Conservation (phyloP, 306 rosid genomes). For the Lathyrus tuberosus region DNA sequence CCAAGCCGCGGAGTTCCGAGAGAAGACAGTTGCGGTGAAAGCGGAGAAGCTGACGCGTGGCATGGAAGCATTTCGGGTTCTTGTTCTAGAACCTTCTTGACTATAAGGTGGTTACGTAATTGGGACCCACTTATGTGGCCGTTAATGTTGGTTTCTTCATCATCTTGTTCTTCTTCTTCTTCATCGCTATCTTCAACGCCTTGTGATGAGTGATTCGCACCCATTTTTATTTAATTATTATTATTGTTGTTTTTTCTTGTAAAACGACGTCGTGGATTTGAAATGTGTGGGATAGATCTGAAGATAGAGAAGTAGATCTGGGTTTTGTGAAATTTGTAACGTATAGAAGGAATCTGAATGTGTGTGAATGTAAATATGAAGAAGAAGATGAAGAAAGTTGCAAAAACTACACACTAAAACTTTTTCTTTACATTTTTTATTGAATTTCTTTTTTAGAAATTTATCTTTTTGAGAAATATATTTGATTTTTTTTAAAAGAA, state of each 20-base stretch:
- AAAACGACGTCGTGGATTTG: constrained; percentile 35
- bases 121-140: constrained; percentile 39
- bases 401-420: too few relatives aligned
- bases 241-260: background rate
- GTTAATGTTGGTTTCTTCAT: constrained; percentile 44
- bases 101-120: constrained; percentile 46
- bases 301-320: too few relatives aligned
- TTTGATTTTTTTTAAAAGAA: too few relatives aligned
- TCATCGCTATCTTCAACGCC: constrained; percentile 60
- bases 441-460: too few relatives aligned
- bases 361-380: too few relatives aligned
- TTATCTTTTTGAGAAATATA: too few relatives aligned
- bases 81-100: constrained; percentile 85
- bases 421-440: too few relatives aligned
- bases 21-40: constrained; percentile 91
- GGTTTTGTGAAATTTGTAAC: too few relatives aligned
- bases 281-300: background rate
- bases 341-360: too few relatives aligned
- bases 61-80: constrained; percentile 96
- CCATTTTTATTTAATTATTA: constrained; percentile 23
- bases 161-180: constrained; percentile 58
- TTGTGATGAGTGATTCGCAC: constrained; percentile 64
- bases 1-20: constrained; percentile 91
- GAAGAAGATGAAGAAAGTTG: too few relatives aligned
- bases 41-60: constrained; percentile 93